These are phyloP conservation scores for Yamadazyma trypodendri DNA, from an alignment of 1,139 yeast species.

Conservation along the genomic window DNA sequence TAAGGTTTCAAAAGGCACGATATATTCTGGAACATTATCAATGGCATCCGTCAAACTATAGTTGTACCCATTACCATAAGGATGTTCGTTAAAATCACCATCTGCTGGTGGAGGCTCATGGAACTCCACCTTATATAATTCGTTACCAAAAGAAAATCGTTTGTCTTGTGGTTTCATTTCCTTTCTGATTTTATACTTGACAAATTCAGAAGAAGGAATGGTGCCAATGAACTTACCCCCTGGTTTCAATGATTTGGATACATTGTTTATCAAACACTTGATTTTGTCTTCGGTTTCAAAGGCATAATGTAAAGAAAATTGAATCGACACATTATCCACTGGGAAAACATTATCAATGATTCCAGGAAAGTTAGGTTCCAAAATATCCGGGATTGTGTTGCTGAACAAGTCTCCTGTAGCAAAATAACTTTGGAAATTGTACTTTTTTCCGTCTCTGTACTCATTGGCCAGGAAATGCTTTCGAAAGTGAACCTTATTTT, in stretches of 20 bases:
- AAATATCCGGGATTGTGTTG: slow-evolving; percentile 64
- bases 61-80: slow-evolving; percentile 81
- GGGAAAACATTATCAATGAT: slow-evolving; percentile 67
- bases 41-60: slow-evolving; percentile 90
- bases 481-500: slow-evolving; percentile 26
- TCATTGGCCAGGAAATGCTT: slow-evolving; percentile 33
- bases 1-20: slow-evolving; percentile 92
- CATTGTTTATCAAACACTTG: slow-evolving; percentile 67
- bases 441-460: slow-evolving; percentile 46
- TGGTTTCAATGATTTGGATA: slow-evolving; percentile 67
- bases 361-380: slow-evolving; percentile 57
- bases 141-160: slow-evolving; percentile 77
- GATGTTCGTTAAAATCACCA: slow-evolving; percentile 62
- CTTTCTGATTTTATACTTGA: slow-evolving; percentile 58
- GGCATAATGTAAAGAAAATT: slow-evolving; percentile 92
- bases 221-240: slow-evolving; percentile 94
- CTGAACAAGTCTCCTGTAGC: slow-evolving; percentile 93
- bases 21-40: slow-evolving; percentile 94
- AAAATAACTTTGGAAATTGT: slow-evolving; percentile 69
- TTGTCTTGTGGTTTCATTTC: slow-evolving; percentile 45
- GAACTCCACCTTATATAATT: slow-evolving; percentile 76
- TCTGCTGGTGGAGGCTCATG: slow-evolving; percentile 71
- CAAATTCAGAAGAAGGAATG: slow-evolving; percentile 87
- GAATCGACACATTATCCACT: slow-evolving; percentile 84
- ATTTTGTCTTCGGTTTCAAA: slow-evolving; percentile 84